A percentile compares a stretch with the other conserved stretches of the same genome.
Evolutionary conservation across 176 grass and related monocot genomes (phyloP).

Genomic region (Areca catechu): DNA sequence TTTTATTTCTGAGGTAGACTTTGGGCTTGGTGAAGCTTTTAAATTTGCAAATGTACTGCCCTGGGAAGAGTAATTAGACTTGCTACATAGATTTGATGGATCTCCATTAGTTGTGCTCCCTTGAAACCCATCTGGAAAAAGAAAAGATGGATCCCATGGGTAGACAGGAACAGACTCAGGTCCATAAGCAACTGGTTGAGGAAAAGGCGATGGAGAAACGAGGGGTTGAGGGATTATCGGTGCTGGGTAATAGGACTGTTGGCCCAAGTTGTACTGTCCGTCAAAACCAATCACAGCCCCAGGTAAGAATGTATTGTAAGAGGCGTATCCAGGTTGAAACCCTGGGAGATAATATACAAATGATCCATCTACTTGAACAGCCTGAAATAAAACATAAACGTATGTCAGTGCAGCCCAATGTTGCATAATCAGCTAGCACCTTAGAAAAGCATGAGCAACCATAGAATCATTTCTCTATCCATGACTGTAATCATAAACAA

Average conservation of each 20-base stretch:
- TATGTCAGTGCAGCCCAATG: conserved; percentile 14
- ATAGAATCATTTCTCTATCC: no score
- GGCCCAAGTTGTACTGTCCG: conserved; percentile 47
- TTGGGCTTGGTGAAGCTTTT: conserved; percentile 30
- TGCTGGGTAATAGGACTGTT: conserved; percentile 45
- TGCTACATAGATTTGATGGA: conserved; percentile 42
- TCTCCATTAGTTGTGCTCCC: conserved; percentile 39
- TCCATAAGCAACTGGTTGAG: conserved; percentile 49
- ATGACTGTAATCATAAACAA: no score
- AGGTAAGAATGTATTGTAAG: conserved; percentile 30
- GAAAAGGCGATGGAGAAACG: conserved; percentile 31
- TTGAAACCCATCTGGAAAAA: conserved; percentile 53
- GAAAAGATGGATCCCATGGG: conserved; percentile 62
- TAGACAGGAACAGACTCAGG: conserved; percentile 50
- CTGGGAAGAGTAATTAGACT: conserved; percentile 33
- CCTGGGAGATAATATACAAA: conserved; percentile 57
- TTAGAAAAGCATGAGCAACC: no score
- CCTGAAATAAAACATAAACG: conserved; percentile 39
- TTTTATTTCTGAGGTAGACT: conserved; percentile 32
- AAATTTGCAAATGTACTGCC: conserved; percentile 29
- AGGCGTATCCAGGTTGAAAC: conserved; percentile 56
- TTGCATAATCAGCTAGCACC: neutral
- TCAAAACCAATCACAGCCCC: conserved; percentile 42
- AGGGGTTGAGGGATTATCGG: conserved; percentile 33
- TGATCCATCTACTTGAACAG: conserved; percentile 69